Evolutionary conservation across 2,329 filamentous ascomycete species (phyloP), one percentile per base, ranked within the genome.

Genomic region (Fusarium bactridioides): DNA sequence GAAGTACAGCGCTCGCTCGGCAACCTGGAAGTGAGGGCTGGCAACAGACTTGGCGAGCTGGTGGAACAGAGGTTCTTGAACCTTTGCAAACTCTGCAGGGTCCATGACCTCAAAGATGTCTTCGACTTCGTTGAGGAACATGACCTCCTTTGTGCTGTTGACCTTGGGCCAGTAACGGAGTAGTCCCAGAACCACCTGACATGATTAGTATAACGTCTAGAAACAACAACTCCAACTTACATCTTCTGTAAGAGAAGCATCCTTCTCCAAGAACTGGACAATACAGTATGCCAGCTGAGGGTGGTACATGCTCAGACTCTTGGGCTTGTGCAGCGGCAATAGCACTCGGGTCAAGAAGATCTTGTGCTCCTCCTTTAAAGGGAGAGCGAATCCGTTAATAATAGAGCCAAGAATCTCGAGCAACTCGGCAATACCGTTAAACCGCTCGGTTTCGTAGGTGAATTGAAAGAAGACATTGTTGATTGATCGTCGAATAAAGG

Each of bases 381-480:
- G 96, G 63, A 99, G 85, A 27, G 96, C 96, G 80, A 99, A 99
- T 50, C 96, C 96, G 81, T 99, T 99, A 87, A 99, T 99, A 79
- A 99, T 99, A 73, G 96, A 98, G 35, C 96, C 96, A 57, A 99
- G 86, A 75, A 99, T 99, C 81, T 99, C 96, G 40, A 99, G 88
- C 35, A 99, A 86, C 82, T 99, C 96, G 7, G 96, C 96, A 78
- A 99, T 98, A 60, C 96, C 96, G 78, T 99, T 99, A 86, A 99
- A 98, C 66, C 96, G 90, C 83, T 99, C 96, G 8, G 96, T 99
- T 83, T 99, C 96, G 81, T 99, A 99, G 68, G 94, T 95, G 82
- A 99, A 99, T 80, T 99, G 96, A 88, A 99, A 99, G 85, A 99
- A 99, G 77, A 99, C 96, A 79, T 99, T 98, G 89, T 99, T 99